Evolutionary conservation across 768 basidiomycete genomes (phyloP).

Genomic region (Tulasnella sp.): DNA sequence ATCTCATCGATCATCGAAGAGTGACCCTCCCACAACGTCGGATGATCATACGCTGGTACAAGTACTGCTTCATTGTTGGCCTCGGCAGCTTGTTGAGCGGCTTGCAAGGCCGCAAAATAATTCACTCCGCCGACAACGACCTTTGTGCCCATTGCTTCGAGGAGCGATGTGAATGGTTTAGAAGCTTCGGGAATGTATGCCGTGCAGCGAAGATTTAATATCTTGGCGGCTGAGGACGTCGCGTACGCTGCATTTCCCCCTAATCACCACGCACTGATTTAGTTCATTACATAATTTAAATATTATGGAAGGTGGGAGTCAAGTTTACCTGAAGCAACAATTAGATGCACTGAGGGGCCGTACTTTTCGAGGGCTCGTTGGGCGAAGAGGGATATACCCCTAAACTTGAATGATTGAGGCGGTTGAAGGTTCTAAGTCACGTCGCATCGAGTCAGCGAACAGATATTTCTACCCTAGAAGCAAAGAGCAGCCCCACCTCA

Average conservation of each 20-base stretch:
- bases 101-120: constrained; percentile 47
- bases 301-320: background rate
- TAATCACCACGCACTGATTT: too few relatives aligned
- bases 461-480: too few relatives aligned
- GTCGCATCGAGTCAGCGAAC: too few relatives aligned
- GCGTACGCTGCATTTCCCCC: constrained; percentile 77
- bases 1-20: constrained; percentile 64
- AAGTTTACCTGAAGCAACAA: constrained; percentile 45
- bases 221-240: constrained; percentile 49
- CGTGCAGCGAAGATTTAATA: constrained; percentile 47
- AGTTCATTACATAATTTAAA: too few relatives aligned
- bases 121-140: constrained; percentile 47
- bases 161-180: constrained; percentile 22
- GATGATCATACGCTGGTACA: constrained; percentile 63
- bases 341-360: constrained; percentile 47
- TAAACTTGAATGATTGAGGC: constrained; percentile 65
- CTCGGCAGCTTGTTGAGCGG: constrained; percentile 39
- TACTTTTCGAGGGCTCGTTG: constrained; percentile 39
- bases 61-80: constrained; percentile 47
- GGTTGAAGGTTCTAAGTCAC: constrained; percentile 54
- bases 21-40: constrained; percentile 63
- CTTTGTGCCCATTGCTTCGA: constrained; percentile 45
- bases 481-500: too few relatives aligned
- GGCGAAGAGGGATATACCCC: constrained; percentile 56
- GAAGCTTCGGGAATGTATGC: constrained; percentile 53